Evolutionary conservation across 306 rosid genomes (phyloP).

Genomic region (Trifolium repens): DNA sequence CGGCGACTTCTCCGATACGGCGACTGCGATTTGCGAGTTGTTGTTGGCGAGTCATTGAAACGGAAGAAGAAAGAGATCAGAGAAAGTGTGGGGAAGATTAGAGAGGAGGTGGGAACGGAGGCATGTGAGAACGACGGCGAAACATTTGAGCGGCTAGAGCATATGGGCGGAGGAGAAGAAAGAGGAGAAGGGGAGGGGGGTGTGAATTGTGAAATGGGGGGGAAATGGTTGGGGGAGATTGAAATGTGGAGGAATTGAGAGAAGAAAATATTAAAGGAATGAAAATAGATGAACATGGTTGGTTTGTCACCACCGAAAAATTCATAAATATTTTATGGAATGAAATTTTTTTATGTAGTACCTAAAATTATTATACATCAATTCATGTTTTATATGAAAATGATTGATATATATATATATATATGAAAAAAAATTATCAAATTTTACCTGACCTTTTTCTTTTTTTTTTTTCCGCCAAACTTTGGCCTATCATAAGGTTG

Average conservation of each 20-base stretch:
- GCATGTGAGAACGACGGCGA: constrained; percentile 22
- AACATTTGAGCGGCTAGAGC: neutral
- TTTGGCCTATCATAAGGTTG: too few relatives aligned
- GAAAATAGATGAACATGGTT: neutral
- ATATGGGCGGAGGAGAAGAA: neutral
- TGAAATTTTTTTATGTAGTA: too few relatives aligned
- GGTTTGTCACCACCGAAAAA: neutral
- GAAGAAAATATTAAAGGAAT: neutral
- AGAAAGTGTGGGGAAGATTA: neutral
- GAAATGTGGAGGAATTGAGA: constrained; percentile 31
- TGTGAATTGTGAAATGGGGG: neutral
- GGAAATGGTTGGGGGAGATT: constrained; percentile 35
- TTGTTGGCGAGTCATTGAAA: constrained; percentile 41
- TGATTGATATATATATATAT: too few relatives aligned
- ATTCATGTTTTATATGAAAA: too few relatives aligned
- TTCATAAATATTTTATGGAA: too few relatives aligned
- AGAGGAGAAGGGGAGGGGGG: neutral
- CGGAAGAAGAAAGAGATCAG: neutral
- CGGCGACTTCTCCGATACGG: constrained; percentile 61
- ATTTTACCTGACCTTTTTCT: too few relatives aligned
- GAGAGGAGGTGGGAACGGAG: neutral
- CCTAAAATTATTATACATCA: too few relatives aligned
- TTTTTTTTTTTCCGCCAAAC: too few relatives aligned
- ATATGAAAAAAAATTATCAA: too few relatives aligned
- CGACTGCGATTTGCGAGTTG: neutral